Percentiles rank a stretch among this genome's conserved stretches.
phyloP scores from a whole-genome alignment of 2,329 filamentous ascomycete genomes.

The Penicillium glabrum region DNA sequence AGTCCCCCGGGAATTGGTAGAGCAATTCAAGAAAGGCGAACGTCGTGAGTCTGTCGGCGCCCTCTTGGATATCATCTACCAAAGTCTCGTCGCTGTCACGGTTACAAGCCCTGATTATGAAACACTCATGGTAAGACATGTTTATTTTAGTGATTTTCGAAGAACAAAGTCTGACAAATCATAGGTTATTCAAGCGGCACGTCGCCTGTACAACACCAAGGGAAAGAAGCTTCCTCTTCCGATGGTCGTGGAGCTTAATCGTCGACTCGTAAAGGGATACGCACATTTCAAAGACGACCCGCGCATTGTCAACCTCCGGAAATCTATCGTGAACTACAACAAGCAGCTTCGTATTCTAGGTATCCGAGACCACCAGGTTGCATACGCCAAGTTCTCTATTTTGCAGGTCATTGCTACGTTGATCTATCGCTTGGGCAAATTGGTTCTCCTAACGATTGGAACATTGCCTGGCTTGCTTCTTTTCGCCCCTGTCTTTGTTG shows the following conservation, averaged over 20 bases:
- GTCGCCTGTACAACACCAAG: constrained; percentile 89
- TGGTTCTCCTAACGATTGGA: constrained; percentile 72
- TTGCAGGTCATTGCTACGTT: constrained; percentile 73
- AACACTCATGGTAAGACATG: constrained; percentile 71
- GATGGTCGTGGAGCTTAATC: constrained; percentile 90
- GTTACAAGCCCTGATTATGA: constrained; percentile 93
- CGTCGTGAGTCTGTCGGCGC: constrained; percentile 83
- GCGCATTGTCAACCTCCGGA: constrained; percentile 73
- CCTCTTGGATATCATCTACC: constrained; percentile 82
- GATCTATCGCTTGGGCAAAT: constrained; percentile 76
- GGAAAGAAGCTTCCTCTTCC: constrained; percentile 91
- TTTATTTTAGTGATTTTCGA: not conserved
- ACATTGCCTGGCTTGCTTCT: constrained; percentile 84
- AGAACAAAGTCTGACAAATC: constrained; percentile 29
- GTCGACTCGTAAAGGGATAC: constrained; percentile 86
- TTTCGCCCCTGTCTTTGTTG: constrained; percentile 85
- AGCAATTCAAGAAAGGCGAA: constrained; percentile 80
- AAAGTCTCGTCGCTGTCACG: constrained; percentile 81
- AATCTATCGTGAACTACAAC: constrained; percentile 82
- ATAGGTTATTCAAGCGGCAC: constrained; percentile 83
- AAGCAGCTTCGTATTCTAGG: constrained; percentile 79
- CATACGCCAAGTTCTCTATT: constrained; percentile 82
- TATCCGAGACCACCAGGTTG: constrained; percentile 89
- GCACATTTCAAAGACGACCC: constrained; percentile 89
- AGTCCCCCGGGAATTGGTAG: constrained; percentile 76